Evolutionary conservation across 768 basidiomycete species (phyloP), one percentile per base, ranked within the genome.

Genomic region (Mycena kentingensis): DNA sequence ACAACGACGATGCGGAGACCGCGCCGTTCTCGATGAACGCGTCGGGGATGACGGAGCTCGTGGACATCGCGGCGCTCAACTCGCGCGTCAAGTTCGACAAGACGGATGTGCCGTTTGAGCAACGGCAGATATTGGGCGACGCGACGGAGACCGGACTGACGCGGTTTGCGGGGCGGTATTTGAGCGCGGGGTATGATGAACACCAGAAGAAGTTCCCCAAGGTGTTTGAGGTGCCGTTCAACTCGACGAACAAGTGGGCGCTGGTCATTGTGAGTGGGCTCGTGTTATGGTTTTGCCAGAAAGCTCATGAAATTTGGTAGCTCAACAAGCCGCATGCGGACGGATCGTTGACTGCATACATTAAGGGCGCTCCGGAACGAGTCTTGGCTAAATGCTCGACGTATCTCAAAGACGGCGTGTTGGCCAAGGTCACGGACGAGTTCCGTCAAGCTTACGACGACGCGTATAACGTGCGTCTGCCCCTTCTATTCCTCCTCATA

Each of bases 101-200:
- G 61, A 76, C 70, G 2, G 83, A 86, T 61, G 65, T 86, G 6
- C 80, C 83, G 1, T 85, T 87, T 51, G 77, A 80, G 18, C 69
- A 85, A 64, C 75, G 85, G 42, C 67, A 70, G 32, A 85, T 87
- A 49, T 74, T 87, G 18, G 85, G 85, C 3, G 85, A 87, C 64
- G 85, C 85, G n/a, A 87, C 85, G 3, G 85, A 87, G 69, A 85
- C 84, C n/a, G 85, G 85, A 18, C 70, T 87, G 35, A 79, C 82
- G 24, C 80, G 84, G 32, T 86, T 87, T 65, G 82, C 84, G 26
- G 84, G 82, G 6, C 78, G 79, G 32, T 72, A 76, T 54, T 63
- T 85, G 10, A 63, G 67, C 28, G 51, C 68, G 0, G 77, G 80
- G 51, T 87, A 83, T 57, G 85, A 86, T 58, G 70, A 58, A 12